Evolutionary conservation across 805 yeast species (phyloP).

Genomic region (Metschnikowia santaceciliae): DNA sequence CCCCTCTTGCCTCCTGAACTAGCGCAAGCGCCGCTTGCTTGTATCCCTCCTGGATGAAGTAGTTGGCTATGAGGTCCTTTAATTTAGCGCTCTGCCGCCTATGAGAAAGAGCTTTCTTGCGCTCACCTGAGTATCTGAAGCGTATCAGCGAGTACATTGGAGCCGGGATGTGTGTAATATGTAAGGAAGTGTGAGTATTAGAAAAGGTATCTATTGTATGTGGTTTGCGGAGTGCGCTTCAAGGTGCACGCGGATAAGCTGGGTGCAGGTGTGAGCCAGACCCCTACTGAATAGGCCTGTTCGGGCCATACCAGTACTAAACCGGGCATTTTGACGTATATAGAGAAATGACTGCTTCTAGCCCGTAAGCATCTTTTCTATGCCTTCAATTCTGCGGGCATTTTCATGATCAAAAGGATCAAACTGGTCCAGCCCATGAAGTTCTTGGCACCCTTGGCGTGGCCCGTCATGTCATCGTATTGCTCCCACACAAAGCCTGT

Average conservation of each 20-base stretch:
- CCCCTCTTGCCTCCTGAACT: conserved; percentile 49
- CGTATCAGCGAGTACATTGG: conserved; percentile 8
- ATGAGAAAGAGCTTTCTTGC: conserved; percentile 16
- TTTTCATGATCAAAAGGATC: conserved; percentile 73
- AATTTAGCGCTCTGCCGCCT: conserved; percentile 29
- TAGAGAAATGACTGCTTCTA: too few relatives aligned
- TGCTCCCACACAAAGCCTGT: conserved; percentile 92
- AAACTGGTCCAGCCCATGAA: conserved; percentile 94
- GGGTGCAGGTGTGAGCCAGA: neutral
- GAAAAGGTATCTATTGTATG: neutral
- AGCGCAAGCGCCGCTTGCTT: conserved; percentile 61
- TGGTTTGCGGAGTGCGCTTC: conserved; percentile 3
- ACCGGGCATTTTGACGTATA: too few relatives aligned
- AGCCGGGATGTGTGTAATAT: neutral
- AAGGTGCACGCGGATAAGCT: conserved; percentile 2
- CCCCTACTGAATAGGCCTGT: too few relatives aligned
- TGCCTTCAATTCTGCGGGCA: conserved; percentile 51
- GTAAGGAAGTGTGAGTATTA: neutral
- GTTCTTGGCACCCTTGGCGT: conserved; percentile 77
- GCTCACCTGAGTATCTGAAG: conserved; percentile 6
- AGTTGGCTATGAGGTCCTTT: conserved; percentile 61
- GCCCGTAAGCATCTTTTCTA: neutral
- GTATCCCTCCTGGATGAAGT: conserved; percentile 74
- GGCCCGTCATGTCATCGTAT: conserved; percentile 74
- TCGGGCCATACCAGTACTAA: too few relatives aligned